Base-by-base conservation (phyloP, 148 eudicot species). In the Diospyros kaki region DNA sequence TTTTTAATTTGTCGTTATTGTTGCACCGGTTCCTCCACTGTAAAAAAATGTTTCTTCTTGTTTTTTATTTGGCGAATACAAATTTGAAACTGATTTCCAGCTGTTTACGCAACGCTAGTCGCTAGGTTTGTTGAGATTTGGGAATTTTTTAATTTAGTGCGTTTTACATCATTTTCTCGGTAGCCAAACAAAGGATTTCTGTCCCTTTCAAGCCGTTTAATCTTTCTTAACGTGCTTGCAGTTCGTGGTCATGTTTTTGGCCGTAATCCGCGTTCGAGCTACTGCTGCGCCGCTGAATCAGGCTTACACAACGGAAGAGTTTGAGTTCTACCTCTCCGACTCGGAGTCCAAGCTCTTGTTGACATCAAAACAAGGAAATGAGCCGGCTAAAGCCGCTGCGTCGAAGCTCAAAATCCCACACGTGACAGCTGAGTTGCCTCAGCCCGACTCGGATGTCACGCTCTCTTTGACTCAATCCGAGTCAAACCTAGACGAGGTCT, bases 321-420 rank as follows among this genome's bases (percentile, higher is more conserved):
- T 94, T 79, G 92, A 92, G 83, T 94, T 94, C 81, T 94, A 94
- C 79, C 68, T 94, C 6, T 94, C 96, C 1, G 98, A 94, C 79
- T 92, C 98, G 2, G 97, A 82, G 3, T 90, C 98, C 2, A 90
- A 89, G 44, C 85, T 94, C 40, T 86, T 94, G 5, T 14, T 94
- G 2, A 92, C 98, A 8, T 83, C 92, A 6, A 61, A 69, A 18
- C 86, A 85, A 56, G 98, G 98, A 9, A 92, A 94, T 77, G 77
- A 71, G 14, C 80, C 88, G n/a, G 97, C 96, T 3, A 84, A 89
- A 75, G 74, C 86, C 15, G 91, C 94, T 1, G 89, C 94, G 7
- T 66, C 84, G 0, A 89, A 85, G 79, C 90, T 94, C 66, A 87
- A 81, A 41, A 86, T 90, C 80, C 89, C 81, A 2, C 93, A 86